Evolutionary conservation across 2,329 filamentous ascomycete species (phyloP), one percentile per base, ranked within the genome.

Genomic region (Didymella arachidicola): DNA sequence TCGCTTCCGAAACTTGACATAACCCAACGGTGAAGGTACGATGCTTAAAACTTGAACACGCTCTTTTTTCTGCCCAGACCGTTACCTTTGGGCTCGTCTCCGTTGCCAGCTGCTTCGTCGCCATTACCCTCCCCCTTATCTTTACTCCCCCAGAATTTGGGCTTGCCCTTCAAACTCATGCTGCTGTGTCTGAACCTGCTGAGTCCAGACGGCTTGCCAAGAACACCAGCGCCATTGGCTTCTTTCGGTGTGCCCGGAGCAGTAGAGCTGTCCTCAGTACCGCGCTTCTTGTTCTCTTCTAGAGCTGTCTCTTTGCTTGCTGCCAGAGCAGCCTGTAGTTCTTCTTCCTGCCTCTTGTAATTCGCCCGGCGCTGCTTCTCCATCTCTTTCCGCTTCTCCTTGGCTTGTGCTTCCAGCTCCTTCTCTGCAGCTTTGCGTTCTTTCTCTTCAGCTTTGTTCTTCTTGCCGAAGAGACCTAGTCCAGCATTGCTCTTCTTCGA

Each of bases 101-200:
- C 57, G 10, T 45, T 49, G 2, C 48, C 53, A 32, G 19, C 50
- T 11, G 44, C 49, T 7, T 48, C 50, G 18, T 67, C 68, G 3
- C 55, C 60, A 26, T 66, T 39, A n/a, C 70, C 72, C 16, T 71
- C 64, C 14, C 72, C 69, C 60, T 73, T 74, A 18, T 78, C 73
- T 38, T 71, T 70, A 39, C 83, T 80, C 12, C 83, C 81, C 70
- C 91, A 90, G 30, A 84, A 85, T 69, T 91, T 88, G 65, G 90
- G 90, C 76, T 89, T 92, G 62, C 89, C 86, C 47, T 90, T 86
- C 80, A 96, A 84, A 63, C 91, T 93, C 79, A 91, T 94, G 75
- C 89, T 92, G 10, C 87, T 87, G 53, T 88, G 84, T 66, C 88
- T 86, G 63, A 90, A 87, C 43, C 91, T 83, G 68, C 86, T 87